Evolutionary conservation across 108 stramenopile genomes (phyloP).

Genomic region (Chaetoceros tenuissimus): DNA sequence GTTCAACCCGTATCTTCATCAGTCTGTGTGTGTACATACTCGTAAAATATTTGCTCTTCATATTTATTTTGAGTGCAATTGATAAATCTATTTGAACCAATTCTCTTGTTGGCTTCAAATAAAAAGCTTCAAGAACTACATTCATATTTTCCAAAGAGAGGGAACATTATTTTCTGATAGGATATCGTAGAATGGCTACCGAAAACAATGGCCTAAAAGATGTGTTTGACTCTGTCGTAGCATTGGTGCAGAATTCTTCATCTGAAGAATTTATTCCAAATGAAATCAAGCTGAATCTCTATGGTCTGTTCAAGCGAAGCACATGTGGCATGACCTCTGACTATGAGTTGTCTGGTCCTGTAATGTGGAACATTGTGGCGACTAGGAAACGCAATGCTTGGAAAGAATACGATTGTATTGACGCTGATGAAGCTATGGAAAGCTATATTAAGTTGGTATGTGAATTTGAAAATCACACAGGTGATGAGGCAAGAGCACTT

Average conservation of each 20-base stretch:
- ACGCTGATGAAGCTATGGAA: conserved; percentile 22
- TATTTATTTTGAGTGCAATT: too few species aligned
- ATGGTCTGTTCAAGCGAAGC: conserved; percentile 48
- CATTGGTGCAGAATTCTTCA: neutral
- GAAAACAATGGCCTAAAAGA: neutral
- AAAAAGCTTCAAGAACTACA: neutral
- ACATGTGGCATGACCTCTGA: conserved; percentile 8
- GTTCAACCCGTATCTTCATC: too few species aligned
- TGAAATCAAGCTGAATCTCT: conserved; percentile 37
- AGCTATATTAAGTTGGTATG: conserved; percentile 29
- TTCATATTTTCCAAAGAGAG: neutral
- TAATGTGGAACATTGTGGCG: conserved; percentile 27
- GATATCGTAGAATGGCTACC: neutral
- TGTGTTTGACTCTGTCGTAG: neutral
- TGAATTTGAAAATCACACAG: conserved; percentile 11
- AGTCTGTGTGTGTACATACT: too few species aligned
- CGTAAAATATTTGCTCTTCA: too few species aligned
- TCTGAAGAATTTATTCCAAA: conserved; percentile 5
- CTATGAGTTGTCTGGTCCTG: conserved; percentile 7
- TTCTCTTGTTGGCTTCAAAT: neutral
- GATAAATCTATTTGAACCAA: too few species aligned
- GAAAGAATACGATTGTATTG: conserved; percentile 15
- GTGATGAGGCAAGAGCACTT: conserved; percentile 12
- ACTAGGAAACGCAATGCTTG: conserved; percentile 40
- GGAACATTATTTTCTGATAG: neutral